A percentile compares a stretch with the other conserved stretches of the same genome.
These are phyloP conservation scores for Kwoniella bestiolae DNA, from an alignment of 768 basidiomycete species.

Conservation along the genomic window DNA sequence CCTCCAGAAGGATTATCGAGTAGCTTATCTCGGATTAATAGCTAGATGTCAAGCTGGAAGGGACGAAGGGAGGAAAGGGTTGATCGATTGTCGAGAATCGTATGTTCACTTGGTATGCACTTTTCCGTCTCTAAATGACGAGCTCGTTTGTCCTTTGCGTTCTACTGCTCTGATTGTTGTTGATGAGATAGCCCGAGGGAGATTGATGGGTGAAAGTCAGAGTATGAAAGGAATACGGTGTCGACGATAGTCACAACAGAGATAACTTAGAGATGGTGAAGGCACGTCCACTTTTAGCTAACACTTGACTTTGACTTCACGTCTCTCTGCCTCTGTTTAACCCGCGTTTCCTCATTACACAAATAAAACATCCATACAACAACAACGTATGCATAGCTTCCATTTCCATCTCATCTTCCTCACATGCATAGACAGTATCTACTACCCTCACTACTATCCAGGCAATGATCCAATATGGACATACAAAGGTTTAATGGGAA, in stretches of 20 bases:
- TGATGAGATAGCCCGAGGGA: background rate
- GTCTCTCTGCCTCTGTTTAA: background rate
- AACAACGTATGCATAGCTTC: background rate
- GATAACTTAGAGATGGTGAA: too few species aligned
- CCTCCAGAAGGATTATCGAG: conserved; percentile 16
- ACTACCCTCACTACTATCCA: background rate
- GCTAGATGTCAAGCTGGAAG: background rate
- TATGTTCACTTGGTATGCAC: too few species aligned
- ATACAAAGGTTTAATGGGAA: conserved; percentile 19
- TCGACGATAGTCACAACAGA: too few species aligned
- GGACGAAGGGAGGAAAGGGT: background rate
- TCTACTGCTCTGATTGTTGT: too few species aligned
- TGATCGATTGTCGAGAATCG: too few species aligned
- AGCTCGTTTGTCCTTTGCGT: too few species aligned
- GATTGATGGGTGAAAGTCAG: background rate
- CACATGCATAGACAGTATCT: background rate
- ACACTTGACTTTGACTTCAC: background rate
- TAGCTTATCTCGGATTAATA: background rate
- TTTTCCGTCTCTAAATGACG: too few species aligned
- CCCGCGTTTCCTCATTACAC: conserved; percentile 19
- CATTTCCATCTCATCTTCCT: background rate
- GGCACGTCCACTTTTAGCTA: conserved; percentile 4
- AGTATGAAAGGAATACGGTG: background rate
- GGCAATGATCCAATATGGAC: conserved; percentile 13
- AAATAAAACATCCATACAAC: conserved; percentile 1